A percentile compares a stretch with the other conserved stretches of the same genome.
phyloP scores from a whole-genome alignment of 2,329 filamentous ascomycete species.

The Aspergillus awamori region DNA sequence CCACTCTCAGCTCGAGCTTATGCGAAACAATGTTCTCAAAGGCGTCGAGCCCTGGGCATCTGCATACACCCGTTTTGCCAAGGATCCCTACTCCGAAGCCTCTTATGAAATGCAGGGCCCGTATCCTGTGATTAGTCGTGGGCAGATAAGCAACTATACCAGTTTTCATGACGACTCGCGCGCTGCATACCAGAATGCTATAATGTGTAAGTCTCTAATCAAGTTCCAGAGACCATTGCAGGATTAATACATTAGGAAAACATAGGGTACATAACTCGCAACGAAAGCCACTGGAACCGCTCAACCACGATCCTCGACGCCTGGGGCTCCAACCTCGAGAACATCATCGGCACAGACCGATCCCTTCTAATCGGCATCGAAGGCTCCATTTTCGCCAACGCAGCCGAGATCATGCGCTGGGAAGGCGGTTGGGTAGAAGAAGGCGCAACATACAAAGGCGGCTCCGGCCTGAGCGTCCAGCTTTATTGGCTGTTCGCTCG shows the following conservation, averaged over 20 bases:
- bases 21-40: neutral
- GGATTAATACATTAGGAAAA: too few species aligned
- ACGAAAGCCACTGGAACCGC: conserved; percentile 39
- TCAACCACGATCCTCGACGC: conserved; percentile 42
- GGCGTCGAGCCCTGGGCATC: neutral
- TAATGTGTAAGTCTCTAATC: neutral
- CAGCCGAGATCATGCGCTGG: conserved; percentile 51
- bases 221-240: neutral
- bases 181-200: conserved; percentile 2
- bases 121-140: neutral
- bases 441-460: conserved; percentile 39
- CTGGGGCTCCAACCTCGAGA: conserved; percentile 20
- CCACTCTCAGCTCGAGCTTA: neutral
- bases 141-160: conserved; percentile 2
- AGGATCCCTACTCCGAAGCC: neutral
- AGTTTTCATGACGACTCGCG: neutral
- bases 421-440: conserved; percentile 46
- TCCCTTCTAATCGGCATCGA: conserved; percentile 45
- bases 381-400: conserved; percentile 46
- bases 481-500: conserved; percentile 48
- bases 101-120: conserved; percentile 2
- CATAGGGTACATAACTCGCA: conserved; percentile 43
- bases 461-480: conserved; percentile 43
- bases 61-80: neutral
- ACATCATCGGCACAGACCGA: conserved; percentile 23